Base-by-base conservation (phyloP, 306 rosid species). In the Cicer judaicum region DNA sequence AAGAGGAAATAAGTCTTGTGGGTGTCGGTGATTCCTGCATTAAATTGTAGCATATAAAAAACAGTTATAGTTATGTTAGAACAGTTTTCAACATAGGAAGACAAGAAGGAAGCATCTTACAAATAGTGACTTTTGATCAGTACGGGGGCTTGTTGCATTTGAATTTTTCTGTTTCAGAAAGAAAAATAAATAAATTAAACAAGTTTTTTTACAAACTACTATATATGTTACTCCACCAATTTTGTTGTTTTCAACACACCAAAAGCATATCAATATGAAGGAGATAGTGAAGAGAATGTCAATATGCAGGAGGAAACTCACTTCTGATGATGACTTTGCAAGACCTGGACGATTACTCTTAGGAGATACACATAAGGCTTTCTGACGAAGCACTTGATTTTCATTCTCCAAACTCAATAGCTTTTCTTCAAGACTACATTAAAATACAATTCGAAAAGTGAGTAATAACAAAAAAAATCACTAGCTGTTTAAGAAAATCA, bases 11-110 rank as follows among this genome's bases (percentile, higher is more conserved):
- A 61, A 83, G 78, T 83, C 90, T 94, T 68, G 97, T 41, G 14
- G 98, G 98, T n/a, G 99, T 92, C 47, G 99, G 96, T 59, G 98
- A 86, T 74, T 92, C 99, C 99, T 94, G 87, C 89, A 81, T 59
- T 52, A 70, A 82, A 61, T 61, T 41, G n/a, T 15, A 77, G 47
- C 53, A 79, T 53, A 72, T 56, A 6, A 47, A 77, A 24, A 36
- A 66, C 15, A 66, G n/a, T 42, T 41, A 66, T 8, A 67, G 48
- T 68, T 57, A 34, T 10, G 15, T 7, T n/a, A 15, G 10, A 39
- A 61, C 60, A 7, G 75, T 72, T 55, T 73, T 42, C 52, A 49
- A 72, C 14, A 70, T 40, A 55, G 24, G 64, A 75, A 79, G 75
- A 63, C 56, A 64, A n/a, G 44, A 49, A 71, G 24, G 63, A 10